phyloP scores from a whole-genome alignment of 1,284 basidiomycete genomes.

The Tremellales sp. region DNA sequence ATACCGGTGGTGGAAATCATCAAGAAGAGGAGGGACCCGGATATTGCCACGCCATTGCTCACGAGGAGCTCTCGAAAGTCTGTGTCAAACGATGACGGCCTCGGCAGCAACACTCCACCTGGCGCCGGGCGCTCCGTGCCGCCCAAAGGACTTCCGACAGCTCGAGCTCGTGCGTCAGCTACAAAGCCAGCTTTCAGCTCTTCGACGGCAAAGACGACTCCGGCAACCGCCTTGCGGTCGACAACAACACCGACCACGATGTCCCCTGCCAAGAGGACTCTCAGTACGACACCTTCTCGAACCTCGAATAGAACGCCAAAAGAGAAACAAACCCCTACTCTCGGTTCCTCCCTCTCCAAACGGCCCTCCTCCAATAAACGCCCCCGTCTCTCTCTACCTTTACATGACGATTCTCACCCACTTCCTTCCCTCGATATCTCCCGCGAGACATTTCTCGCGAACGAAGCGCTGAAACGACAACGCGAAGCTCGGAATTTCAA shows the following conservation, averaged over 20 bases:
- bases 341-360: background rate
- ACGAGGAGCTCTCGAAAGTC: no score
- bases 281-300: background rate
- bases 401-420: background rate
- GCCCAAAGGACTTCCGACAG: background rate
- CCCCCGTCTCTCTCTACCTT: background rate
- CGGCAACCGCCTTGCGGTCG: background rate
- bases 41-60: no score
- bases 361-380: background rate
- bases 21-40: no score
- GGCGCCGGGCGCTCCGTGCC: no score
- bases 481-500: conserved; percentile 47
- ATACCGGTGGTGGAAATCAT: no score
- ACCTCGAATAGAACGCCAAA: background rate
- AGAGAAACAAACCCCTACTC: background rate
- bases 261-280: background rate
- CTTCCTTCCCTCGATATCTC: conserved; percentile 9
- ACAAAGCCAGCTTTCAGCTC: conserved; percentile 4
- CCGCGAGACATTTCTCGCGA: conserved; percentile 38
- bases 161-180: conserved; percentile 3
- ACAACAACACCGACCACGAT: background rate
- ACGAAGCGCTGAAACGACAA: conserved; percentile 38
- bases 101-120: no score
- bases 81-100: no score
- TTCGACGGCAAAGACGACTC: background rate